Conservation (phyloP, 192 early-diverging fungal species). For the Funneliformis mosseae region DNA sequence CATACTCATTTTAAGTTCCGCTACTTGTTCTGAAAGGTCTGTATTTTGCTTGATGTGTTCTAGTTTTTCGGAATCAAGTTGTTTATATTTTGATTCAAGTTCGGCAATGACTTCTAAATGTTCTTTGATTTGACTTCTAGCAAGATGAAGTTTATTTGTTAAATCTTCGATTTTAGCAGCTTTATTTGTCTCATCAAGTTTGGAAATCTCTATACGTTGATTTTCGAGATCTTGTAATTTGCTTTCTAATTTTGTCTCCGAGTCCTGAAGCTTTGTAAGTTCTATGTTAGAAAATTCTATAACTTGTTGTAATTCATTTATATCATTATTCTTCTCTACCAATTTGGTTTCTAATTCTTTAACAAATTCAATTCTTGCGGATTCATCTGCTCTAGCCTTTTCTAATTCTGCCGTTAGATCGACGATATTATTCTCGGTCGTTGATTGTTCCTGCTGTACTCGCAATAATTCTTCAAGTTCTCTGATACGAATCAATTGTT, state of each 20-base stretch:
- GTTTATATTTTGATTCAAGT: background rate
- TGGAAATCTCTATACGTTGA: background rate
- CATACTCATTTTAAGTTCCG: conserved; percentile 39
- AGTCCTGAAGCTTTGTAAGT: background rate
- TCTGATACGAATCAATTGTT: background rate
- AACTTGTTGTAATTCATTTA: background rate
- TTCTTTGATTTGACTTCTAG: background rate
- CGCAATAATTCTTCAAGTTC: background rate
- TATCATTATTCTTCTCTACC: background rate
- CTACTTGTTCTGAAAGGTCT: conserved; percentile 25
- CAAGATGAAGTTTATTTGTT: background rate
- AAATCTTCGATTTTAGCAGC: no score
- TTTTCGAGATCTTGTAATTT: background rate
- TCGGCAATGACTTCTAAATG: background rate
- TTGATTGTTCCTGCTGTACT: background rate
- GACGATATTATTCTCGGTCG: background rate
- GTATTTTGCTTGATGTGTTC: background rate
- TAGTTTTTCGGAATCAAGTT: background rate
- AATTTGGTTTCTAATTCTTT: background rate
- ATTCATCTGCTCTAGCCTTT: background rate
- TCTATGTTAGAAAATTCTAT: background rate
- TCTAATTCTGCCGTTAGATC: background rate
- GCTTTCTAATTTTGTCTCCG: background rate
- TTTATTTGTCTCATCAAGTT: no score
- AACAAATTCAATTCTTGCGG: background rate